Conservation (phyloP, 371 early-diverging fungal genomes). For the Mucor ambiguus region DNA sequence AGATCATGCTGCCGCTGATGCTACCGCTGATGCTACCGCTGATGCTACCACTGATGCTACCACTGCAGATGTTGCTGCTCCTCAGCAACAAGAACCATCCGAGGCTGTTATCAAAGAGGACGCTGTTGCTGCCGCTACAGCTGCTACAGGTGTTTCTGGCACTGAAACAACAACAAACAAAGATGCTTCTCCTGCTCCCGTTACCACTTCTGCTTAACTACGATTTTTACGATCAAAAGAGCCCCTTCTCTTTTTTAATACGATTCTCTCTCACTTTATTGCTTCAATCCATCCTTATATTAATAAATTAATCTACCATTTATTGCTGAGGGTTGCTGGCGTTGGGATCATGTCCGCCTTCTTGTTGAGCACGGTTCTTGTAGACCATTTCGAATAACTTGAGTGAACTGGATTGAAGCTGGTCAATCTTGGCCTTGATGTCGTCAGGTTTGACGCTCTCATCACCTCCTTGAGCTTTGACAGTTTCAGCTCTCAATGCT, state of each 20-base stretch:
- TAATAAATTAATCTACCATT: neutral
- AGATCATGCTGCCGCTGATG: neutral
- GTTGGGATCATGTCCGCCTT: slow-evolving; percentile 12
- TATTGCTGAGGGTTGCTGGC: slow-evolving; percentile 3
- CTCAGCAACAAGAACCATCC: neutral
- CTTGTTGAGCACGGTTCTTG: slow-evolving; percentile 60
- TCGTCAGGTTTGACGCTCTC: slow-evolving; percentile 57
- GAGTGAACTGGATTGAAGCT: slow-evolving; percentile 79
- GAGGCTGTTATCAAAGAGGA: neutral
- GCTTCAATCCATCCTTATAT: neutral
- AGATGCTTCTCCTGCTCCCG: neutral
- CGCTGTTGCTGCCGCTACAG: slow-evolving; percentile 2
- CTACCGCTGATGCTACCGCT: neutral
- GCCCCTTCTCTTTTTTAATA: slow-evolving; percentile 4
- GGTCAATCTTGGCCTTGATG: slow-evolving; percentile 66
- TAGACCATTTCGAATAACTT: slow-evolving; percentile 95
- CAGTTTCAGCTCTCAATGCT: slow-evolving; percentile 65
- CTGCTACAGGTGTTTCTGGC: slow-evolving; percentile 2
- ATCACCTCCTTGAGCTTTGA: slow-evolving; percentile 67
- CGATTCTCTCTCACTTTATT: neutral
- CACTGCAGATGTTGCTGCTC: no score
- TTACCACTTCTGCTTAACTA: neutral
- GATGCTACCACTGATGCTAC: no score
- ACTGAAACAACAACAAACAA: slow-evolving; percentile 2
- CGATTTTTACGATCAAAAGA: neutral